Evolutionary conservation across 768 basidiomycete genomes (phyloP).

Genomic region (Flagelloscypha sp.): DNA sequence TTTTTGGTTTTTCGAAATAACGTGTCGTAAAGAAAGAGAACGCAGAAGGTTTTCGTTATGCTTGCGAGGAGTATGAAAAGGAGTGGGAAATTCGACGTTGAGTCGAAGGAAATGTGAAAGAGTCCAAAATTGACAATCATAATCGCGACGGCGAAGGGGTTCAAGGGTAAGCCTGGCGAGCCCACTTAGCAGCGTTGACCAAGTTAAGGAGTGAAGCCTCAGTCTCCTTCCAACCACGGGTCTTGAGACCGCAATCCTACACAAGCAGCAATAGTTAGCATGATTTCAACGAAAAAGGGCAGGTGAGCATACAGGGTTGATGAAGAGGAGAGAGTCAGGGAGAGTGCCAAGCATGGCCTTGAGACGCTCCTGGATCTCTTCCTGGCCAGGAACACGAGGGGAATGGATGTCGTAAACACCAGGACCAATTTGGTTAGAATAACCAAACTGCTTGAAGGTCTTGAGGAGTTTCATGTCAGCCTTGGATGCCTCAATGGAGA

Average conservation of each 20-base stretch:
- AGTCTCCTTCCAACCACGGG: conserved; percentile 97
- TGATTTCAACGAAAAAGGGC: not conserved
- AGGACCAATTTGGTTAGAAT: conserved; percentile 96
- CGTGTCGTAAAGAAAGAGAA: too few relatives aligned
- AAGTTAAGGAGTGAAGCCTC: conserved; percentile 83
- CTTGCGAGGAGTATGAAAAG: too few relatives aligned
- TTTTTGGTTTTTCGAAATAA: too few relatives aligned
- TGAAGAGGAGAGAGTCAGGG: conserved; percentile 71
- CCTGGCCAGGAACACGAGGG: conserved; percentile 87
- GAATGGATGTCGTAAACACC: conserved; percentile 99
- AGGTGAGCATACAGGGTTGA: conserved; percentile 68
- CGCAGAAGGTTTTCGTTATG: too few relatives aligned
- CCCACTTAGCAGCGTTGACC: conserved; percentile 89
- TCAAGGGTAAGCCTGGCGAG: conserved; percentile 77
- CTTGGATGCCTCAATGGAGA: conserved; percentile 98
- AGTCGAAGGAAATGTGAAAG: too few relatives aligned
- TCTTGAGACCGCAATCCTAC: conserved; percentile 95
- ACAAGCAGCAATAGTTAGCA: conserved; percentile 8
- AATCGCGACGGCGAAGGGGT: conserved; percentile 24
- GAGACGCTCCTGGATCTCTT: conserved; percentile 93
- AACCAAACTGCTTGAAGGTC: conserved; percentile 91
- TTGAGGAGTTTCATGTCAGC: conserved; percentile 94
- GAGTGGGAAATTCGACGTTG: too few relatives aligned
- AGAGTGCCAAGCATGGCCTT: conserved; percentile 77
- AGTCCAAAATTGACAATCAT: too few relatives aligned